Base-by-base conservation (phyloP, 306 rosid genomes). In the Acmispon strigosus region DNA sequence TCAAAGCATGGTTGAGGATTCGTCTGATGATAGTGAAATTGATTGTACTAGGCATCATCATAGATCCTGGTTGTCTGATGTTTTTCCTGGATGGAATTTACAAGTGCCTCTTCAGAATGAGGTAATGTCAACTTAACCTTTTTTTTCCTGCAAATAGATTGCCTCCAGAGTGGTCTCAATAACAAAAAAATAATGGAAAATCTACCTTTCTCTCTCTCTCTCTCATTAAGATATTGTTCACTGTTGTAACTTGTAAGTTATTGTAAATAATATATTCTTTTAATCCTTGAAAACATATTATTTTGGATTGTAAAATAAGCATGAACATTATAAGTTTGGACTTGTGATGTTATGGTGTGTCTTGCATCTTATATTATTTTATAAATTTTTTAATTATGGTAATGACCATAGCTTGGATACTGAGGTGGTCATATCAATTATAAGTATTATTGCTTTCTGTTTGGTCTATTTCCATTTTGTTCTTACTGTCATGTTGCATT, bases 1-100 rank as follows among this genome's bases (percentile, higher is more conserved):
- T 66, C 82, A 80, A 76, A 78, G 83, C 73, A 76, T 89, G 85
- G 77, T 27, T 49, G 89, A 86, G 65, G 89, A 88, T 82, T 91
- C 86, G 39, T 86, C 90, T 24, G 88, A 82, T 80, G 90, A 86
- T 50, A 73, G 88, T 62, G 92, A 88, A 76, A 48, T 65, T 17
- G 92, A 82, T 47, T 78, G 63, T 77, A 66, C 80, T 1, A 76
- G 42, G 79, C 78, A 34, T 62, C 67, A 44, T 74, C 82, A 55
- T 74, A 87, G 82, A 66, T 57, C 75, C 77, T 74, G 79, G 81
- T 70, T 76, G 54, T 75, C 85, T 42, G 76, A 69, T 81, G 77
- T 64, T 57, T 83, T 82, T 54, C 73, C 82, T 34, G 54, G 82
- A 55, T 77, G 77, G 78, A 77, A 76, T 61, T 50, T 50, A 65